Conservation (phyloP, 2,329 filamentous ascomycete species). For the Aspergillus neotritici region DNA sequence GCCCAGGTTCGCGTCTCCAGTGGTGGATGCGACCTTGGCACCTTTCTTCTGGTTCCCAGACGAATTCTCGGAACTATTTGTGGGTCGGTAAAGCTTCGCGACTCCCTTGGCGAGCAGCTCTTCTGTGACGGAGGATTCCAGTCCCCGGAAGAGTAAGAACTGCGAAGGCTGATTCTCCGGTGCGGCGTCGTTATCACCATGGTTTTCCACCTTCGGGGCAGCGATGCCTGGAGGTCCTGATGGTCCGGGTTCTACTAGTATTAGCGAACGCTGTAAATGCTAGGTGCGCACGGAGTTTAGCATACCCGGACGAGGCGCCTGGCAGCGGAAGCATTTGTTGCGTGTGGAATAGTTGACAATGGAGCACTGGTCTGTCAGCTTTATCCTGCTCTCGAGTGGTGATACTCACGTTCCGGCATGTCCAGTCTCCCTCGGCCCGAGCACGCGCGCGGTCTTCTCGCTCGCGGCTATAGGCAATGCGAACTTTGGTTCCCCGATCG, state of each 20-base stretch:
- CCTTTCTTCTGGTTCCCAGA: slow-evolving; percentile 40
- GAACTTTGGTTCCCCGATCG: slow-evolving; percentile 40
- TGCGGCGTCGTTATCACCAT: slow-evolving; percentile 51
- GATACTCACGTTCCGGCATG: slow-evolving; percentile 46
- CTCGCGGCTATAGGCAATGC: slow-evolving; percentile 51
- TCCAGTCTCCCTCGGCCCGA: slow-evolving; percentile 52
- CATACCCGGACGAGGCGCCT: slow-evolving; percentile 50
- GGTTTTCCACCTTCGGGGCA: slow-evolving; percentile 43
- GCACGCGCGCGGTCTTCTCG: slow-evolving; percentile 46
- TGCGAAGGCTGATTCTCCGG: slow-evolving; percentile 61
- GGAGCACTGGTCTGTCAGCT: slow-evolving; percentile 41
- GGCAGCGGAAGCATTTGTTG: slow-evolving; percentile 54
- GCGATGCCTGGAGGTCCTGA: slow-evolving; percentile 34
- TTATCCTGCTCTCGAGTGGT: not conserved
- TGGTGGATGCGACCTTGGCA: slow-evolving; percentile 51
- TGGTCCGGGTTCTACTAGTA: slow-evolving; percentile 19
- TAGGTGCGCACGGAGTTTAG: slow-evolving; percentile 1
- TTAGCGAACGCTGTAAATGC: slow-evolving; percentile 9
- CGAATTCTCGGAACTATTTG: slow-evolving; percentile 30
- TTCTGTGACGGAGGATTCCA: slow-evolving; percentile 66
- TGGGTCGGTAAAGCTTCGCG: slow-evolving; percentile 63
- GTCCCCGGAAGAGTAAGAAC: slow-evolving; percentile 67
- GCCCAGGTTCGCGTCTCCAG: slow-evolving; percentile 57
- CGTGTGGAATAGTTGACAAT: slow-evolving; percentile 54
- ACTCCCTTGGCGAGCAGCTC: slow-evolving; percentile 67